Conservation (phyloP, 805 yeast species). For the Saccharomycopsis fibuligera region DNA sequence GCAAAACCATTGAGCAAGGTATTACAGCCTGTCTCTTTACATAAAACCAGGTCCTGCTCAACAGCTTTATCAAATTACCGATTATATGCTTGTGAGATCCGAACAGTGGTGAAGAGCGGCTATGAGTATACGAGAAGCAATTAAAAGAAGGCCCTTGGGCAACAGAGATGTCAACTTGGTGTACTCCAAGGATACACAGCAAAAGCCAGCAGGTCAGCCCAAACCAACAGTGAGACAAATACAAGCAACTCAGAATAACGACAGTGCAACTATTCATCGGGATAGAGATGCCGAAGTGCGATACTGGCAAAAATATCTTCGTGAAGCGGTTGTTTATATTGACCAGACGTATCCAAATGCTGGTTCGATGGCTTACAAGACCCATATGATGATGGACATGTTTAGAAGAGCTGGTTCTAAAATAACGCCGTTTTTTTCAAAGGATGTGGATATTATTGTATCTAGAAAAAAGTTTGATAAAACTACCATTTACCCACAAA, state of each 20-base stretch:
- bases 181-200: not conserved
- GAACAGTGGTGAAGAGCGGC: too few relatives aligned
- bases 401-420: constrained; percentile 7
- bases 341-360: constrained; percentile 4
- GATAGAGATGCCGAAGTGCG: too few relatives aligned
- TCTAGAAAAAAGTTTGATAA: constrained; percentile 13
- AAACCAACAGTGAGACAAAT: not conserved
- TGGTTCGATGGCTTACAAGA: not conserved
- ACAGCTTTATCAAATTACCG: too few relatives aligned
- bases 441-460: constrained; percentile 14
- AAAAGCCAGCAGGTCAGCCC: not conserved
- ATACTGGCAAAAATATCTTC: too few relatives aligned
- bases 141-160: not conserved
- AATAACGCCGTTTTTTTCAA: constrained; percentile 10
- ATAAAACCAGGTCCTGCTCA: too few relatives aligned
- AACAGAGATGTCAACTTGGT: not conserved
- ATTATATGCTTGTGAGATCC: too few relatives aligned
- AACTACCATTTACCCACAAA: constrained; percentile 7
- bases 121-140: not conserved
- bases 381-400: not conserved
- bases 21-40: too few relatives aligned
- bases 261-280: too few relatives aligned
- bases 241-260: not conserved
- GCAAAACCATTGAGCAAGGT: too few relatives aligned
- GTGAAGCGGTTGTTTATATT: not conserved